Base-by-base conservation (phyloP, 2,329 filamentous ascomycete species). In the Teratosphaeria gauchensis region DNA sequence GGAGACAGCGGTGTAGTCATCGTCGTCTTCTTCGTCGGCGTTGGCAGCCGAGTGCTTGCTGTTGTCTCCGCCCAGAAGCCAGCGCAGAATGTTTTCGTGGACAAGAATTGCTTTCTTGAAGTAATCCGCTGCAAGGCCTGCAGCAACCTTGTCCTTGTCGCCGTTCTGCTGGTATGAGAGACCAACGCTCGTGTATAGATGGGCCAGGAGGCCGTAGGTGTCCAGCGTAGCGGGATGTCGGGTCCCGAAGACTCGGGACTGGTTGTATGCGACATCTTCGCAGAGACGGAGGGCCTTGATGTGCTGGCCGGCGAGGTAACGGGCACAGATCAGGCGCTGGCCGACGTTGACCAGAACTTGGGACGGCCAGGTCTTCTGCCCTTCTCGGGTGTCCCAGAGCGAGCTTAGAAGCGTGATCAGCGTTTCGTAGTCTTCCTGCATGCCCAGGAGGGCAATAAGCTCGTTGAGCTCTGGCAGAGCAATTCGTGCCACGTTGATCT, bases 231-330 rank as follows among this genome's bases (percentile, higher is more conserved):
- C 71, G 0, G 73, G 72, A 52, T 80, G 75, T 8, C 75, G 73
- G 32, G 75, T 74, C 3, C 80, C 80, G 68, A 79, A 79, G 5
- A 79, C 78, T 24, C 80, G 78, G 11, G 78, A 77, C 61, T 82
- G 73, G 65, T 82, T 82, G 73, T 82, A 82, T 46, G 77, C 77
- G 58, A 82, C 81, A 65, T 80, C 78, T 64, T 80, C 80, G 67
- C 76, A 78, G 1, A 82, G 76, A 55, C 74, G 72, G 51, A 77
- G 73, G 11, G 77, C 74, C 2, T 72, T 71, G 61, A 75, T 70
- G 52, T 76, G 74, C 53, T 76, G 71, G 48, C 76, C 76, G 33
- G 77, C 75, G 51, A 78, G 75, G 71, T 80, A 82, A 54, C 78
- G 78, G 1, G 78, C 78, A 65, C 78, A 76, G 55, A 82, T 78